Conservation (phyloP, 2,329 filamentous ascomycete genomes). For the Zalaria sp. region DNA sequence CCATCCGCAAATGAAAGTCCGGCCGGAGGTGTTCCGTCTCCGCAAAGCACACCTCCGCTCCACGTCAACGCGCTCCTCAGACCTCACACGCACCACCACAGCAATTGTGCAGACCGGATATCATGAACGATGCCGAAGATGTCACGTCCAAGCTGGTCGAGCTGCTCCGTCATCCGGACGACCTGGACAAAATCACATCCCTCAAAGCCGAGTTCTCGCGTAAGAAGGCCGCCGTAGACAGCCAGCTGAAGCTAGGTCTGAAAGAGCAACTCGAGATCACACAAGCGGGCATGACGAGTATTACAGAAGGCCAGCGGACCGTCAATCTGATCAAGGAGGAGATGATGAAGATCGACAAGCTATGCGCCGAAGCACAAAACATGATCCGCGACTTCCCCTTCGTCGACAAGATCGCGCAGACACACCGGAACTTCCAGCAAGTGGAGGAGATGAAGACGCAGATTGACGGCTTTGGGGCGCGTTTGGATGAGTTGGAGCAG, state of each 20-base stretch:
- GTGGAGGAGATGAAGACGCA: conserved; percentile 88
- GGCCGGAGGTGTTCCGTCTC: neutral
- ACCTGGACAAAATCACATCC: conserved; percentile 86
- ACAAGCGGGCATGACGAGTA: conserved; percentile 78
- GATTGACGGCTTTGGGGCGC: conserved; percentile 72
- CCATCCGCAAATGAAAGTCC: too few relatives aligned
- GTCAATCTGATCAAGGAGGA: conserved; percentile 92
- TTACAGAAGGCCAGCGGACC: conserved; percentile 80
- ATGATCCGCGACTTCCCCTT: conserved; percentile 95
- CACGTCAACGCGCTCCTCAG: neutral
- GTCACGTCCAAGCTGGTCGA: conserved; percentile 59
- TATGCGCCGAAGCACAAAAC: conserved; percentile 92
- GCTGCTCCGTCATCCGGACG: conserved; percentile 86
- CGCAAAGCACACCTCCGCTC: neutral
- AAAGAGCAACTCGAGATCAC: conserved; percentile 90
- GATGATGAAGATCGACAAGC: conserved; percentile 95
- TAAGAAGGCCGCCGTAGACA: conserved; percentile 85
- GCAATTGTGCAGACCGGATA: conserved; percentile 1
- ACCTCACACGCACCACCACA: neutral
- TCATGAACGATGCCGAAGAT: conserved; percentile 18
- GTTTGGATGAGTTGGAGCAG: conserved; percentile 59
- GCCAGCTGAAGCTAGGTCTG: conserved; percentile 74
- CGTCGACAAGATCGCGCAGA: conserved; percentile 83
- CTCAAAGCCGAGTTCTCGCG: conserved; percentile 87
- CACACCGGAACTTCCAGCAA: conserved; percentile 89